A percentile compares a stretch with the other conserved stretches of the same genome.
Conservation (phyloP, 768 basidiomycete genomes). For the Gautieria morchelliformis region DNA sequence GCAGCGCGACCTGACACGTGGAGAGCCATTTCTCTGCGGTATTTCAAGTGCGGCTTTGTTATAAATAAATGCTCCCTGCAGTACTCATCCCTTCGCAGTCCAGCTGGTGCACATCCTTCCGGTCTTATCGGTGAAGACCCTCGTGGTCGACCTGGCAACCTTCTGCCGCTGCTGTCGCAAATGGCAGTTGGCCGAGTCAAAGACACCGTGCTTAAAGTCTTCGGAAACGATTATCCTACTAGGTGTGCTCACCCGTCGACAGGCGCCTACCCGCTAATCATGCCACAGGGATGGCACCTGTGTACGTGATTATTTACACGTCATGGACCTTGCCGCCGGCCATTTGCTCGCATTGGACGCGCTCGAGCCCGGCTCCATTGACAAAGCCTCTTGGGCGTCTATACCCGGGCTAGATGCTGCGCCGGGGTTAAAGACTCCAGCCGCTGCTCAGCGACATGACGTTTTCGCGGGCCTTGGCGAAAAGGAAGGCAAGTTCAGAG, state of each 20-base stretch:
- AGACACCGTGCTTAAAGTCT: conserved; percentile 59
- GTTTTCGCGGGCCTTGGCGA: conserved; percentile 46
- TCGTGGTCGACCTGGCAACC: conserved; percentile 88
- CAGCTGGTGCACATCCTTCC: conserved; percentile 96
- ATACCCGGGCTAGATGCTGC: conserved; percentile 3
- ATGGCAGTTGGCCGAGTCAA: conserved; percentile 88
- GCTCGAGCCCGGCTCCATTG: conserved; percentile 43
- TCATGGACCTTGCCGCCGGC: conserved; percentile 91
- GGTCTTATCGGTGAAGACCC: conserved; percentile 95
- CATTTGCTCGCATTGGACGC: conserved; percentile 89
- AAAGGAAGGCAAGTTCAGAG: conserved; percentile 63
- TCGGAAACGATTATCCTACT: conserved; percentile 96
- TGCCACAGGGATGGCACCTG: conserved; percentile 80
- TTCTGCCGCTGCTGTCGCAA: conserved; percentile 86
- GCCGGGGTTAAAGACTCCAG: not conserved
- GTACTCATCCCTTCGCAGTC: conserved; percentile 36
- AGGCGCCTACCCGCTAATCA: conserved; percentile 2
- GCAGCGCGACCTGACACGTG: conserved; percentile 62
- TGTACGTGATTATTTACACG: conserved; percentile 90
- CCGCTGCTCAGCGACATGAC: conserved; percentile 12
- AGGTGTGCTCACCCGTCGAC: conserved; percentile 38
- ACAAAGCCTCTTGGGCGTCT: conserved; percentile 2
- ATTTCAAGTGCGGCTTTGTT: conserved; percentile 78
- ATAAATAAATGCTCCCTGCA: not conserved
- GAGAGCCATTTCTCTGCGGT: conserved; percentile 81